Conservation (phyloP, 2,329 filamentous ascomycete genomes). For the Coleophoma cylindrospora region DNA sequence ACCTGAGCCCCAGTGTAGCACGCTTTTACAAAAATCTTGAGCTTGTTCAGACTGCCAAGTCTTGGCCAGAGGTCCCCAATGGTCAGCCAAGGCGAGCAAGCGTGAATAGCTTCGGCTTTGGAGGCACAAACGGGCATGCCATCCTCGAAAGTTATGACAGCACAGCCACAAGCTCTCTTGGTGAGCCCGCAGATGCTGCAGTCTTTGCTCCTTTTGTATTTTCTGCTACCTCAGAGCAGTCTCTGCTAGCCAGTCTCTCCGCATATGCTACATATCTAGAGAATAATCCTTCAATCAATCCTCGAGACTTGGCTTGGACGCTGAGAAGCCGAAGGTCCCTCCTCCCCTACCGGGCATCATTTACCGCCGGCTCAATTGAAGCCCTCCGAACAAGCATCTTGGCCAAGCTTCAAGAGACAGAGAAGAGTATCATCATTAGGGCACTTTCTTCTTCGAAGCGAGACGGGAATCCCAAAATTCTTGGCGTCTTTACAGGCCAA, state of each 20-base stretch:
- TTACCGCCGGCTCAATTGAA: neutral
- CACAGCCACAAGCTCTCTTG: neutral
- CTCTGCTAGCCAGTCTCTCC: neutral
- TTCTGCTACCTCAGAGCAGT: constrained; percentile 6
- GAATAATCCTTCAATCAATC: constrained; percentile 1
- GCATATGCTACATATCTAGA: neutral
- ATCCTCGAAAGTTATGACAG: constrained; percentile 19
- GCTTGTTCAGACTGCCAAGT: constrained; percentile 9
- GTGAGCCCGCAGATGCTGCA: no score
- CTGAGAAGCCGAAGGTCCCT: constrained; percentile 1
- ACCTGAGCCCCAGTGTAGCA: constrained; percentile 25
- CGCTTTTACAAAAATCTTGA: constrained; percentile 21
- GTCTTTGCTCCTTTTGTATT: constrained; percentile 2
- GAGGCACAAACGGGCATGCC: constrained; percentile 42
- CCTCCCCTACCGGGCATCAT: neutral
- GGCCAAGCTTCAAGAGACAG: neutral
- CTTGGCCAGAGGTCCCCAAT: constrained; percentile 4
- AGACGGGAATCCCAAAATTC: neutral
- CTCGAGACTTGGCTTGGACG: constrained; percentile 7
- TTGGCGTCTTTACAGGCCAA: constrained; percentile 15
- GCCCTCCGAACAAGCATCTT: neutral
- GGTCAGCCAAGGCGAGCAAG: constrained; percentile 6
- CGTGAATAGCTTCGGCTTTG: constrained; percentile 33
- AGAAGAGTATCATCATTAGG: neutral
- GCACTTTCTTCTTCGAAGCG: neutral